phyloP scores from a whole-genome alignment of 306 rosid genomes.

The Elaeagnus macrophylla region DNA sequence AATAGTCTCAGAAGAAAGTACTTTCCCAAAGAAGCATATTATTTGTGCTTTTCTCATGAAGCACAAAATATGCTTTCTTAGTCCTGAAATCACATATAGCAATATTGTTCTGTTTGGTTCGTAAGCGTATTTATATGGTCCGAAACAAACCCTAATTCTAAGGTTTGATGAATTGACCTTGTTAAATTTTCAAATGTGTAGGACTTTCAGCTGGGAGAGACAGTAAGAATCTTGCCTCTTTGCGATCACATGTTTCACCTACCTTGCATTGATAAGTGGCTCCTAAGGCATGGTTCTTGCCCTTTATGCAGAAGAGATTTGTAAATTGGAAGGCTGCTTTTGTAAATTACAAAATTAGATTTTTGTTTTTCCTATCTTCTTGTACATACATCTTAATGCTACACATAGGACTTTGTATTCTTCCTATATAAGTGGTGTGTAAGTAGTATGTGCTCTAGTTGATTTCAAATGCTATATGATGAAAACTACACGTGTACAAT shows the following conservation, averaged over 20 bases:
- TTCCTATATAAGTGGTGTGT: conserved; percentile 4
- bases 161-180: conserved; percentile 14
- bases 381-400: conserved; percentile 7
- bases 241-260: conserved; percentile 96
- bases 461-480: conserved; percentile 3
- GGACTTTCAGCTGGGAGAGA: conserved; percentile 95
- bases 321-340: conserved; percentile 31
- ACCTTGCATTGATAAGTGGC: conserved; percentile 98
- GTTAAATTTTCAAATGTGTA: conserved; percentile 26
- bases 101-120: too few relatives aligned
- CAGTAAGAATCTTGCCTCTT: conserved; percentile 87
- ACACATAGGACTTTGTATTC: background rate
- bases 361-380: background rate
- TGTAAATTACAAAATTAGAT: conserved; percentile 26
- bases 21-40: too few relatives aligned
- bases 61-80: too few relatives aligned
- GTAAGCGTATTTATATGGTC: too few relatives aligned
- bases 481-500: conserved; percentile 18
- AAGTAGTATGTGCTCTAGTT: conserved; percentile 11
- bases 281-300: conserved; percentile 91
- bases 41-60: too few relatives aligned
- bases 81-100: too few relatives aligned
- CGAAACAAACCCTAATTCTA: too few relatives aligned
- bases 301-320: conserved; percentile 98
- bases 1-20: too few relatives aligned